Conservation (phyloP, 2,329 filamentous ascomycete genomes). For the Graphium sp. region DNA sequence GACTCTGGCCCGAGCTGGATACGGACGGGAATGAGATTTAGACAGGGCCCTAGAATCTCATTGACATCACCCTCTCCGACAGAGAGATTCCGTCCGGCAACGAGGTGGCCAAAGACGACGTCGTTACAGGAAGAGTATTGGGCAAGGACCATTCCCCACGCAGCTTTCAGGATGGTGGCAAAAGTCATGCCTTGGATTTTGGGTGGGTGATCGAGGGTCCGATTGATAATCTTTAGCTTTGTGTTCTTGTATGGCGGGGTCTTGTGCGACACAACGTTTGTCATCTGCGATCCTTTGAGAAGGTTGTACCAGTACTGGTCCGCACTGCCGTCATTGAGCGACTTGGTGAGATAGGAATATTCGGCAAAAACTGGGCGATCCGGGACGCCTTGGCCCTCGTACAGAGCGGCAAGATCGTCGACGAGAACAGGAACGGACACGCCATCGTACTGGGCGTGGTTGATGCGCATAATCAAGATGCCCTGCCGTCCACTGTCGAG, state of each 20-base stretch:
- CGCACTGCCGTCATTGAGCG: slow-evolving; percentile 18
- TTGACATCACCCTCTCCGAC: slow-evolving; percentile 11
- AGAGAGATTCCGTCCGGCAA: slow-evolving; percentile 19
- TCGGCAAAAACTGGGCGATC: slow-evolving; percentile 12
- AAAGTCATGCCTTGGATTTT: slow-evolving; percentile 13
- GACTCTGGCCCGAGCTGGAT: slow-evolving; percentile 12
- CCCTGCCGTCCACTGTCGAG: slow-evolving; percentile 7
- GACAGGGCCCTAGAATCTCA: slow-evolving; percentile 20
- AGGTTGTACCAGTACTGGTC: slow-evolving; percentile 25
- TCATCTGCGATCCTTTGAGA: slow-evolving; percentile 16
- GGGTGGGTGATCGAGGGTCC: slow-evolving; percentile 7
- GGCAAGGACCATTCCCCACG: slow-evolving; percentile 22
- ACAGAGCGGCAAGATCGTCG: slow-evolving; percentile 20
- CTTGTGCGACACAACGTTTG: slow-evolving; percentile 6
- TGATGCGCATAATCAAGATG: slow-evolving; percentile 14
- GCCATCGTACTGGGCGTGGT: slow-evolving; percentile 32
- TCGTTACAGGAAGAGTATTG: slow-evolving; percentile 16
- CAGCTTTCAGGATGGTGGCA: slow-evolving; percentile 25
- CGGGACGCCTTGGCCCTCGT: slow-evolving; percentile 12
- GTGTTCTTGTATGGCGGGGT: slow-evolving; percentile 4
- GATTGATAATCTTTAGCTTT: slow-evolving; percentile 8
- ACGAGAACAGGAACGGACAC: slow-evolving; percentile 25
- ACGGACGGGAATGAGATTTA: slow-evolving; percentile 23
- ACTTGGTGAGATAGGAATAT: slow-evolving; percentile 14
- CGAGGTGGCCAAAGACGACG: slow-evolving; percentile 21